Base-by-base conservation (phyloP, 2,329 filamentous ascomycete genomes). In the Xylariaceae sp. region DNA sequence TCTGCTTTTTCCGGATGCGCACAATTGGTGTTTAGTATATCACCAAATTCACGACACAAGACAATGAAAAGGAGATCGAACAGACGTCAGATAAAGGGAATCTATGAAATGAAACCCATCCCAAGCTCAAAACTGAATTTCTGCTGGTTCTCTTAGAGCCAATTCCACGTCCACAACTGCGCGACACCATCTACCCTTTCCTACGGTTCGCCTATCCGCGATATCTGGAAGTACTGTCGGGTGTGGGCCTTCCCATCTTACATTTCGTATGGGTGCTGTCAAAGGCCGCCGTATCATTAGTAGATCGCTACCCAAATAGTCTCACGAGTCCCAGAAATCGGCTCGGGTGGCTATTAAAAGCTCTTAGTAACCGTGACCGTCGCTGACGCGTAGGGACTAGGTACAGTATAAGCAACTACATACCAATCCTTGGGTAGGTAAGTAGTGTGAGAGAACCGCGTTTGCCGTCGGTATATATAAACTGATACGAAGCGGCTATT, bases 381-480 rank as follows among this genome's bases (percentile, higher is more conserved):
- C 10, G 32, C 3, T 10, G 14, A 16, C 14, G 32, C 14, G 12
- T 16, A 14, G 32, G 32, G 3, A 37, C 7, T 14, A 37, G 12
- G 23, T 4, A 26, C 9, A 44, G 37, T 43, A 26, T 23, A 4
- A 26, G 12, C 12, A 16, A 12, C 14, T n/a, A 19, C 16, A 40
- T 16, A 5, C 29, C 41, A 61, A 63, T 61, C 57, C 59, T 71
- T 70, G 3, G 14, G 32, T 16, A 14, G 32, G 14, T 37, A 29
- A 6, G 26, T 29, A 29, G 26, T n/a, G n/a, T n/a, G n/a, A n/a
- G n/a, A n/a, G n/a, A 26, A 4, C 23, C 23, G 23, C 23, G 23
- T 26, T 4, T 26, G 9, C 23, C 9, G 23, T 26, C 9, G 4
- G 23, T 9, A 26, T 19, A n/a, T 43, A 18, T 26, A 20, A 18